Base-by-base conservation (phyloP, 2,329 filamentous ascomycete genomes). In the Epichloe elymi region DNA sequence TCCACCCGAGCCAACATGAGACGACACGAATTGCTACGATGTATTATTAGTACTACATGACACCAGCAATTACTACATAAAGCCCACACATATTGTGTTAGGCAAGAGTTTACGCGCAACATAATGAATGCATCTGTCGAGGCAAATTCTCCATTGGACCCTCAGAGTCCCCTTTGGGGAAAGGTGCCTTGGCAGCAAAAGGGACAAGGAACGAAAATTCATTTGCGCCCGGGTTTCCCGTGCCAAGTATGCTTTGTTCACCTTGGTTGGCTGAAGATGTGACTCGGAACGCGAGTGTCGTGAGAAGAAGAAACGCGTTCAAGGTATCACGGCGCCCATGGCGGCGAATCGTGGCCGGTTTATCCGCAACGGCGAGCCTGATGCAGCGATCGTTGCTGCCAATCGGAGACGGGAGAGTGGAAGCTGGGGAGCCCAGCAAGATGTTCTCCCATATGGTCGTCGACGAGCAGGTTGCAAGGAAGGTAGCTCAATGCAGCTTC, bases 221-320 rank as follows among this genome's bases (percentile, higher is more conserved):
- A 35, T 36, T 14, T 44, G 23, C 5, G 12, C 26, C 17, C 4
- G 23, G 46, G 35, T 47, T 15, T 12, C 35, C 42, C 19, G 30
- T 20, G 46, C 46, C 36, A n/a, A 39, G 20, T 23, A 35, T 23
- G 8, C 38, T 23, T 38, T 36, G 26, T 20, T 2, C 20, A 23
- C 15, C 44, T 20, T 48, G 45, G 23, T 44, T 48, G 45, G 50
- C 33, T 37, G n/a, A 30, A 42, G 23, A 48, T 36, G 50, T 55
- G 54, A 48, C 53, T 50, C 46, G 47, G 49, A 54, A 51, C 55
- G 49, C 38, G 51, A 53, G 20, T 49, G 40, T 30, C 35, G 43
- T 45, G 45, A 33, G 49, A 43, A 44, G 33, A 46, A 15, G 30
- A 33, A 51, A 36, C n/a, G 44, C 14, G n/a, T 8, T 26, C 40